phyloP scores from a whole-genome alignment of 2,329 filamentous ascomycete species.

The Beauveria pseudobassiana region DNA sequence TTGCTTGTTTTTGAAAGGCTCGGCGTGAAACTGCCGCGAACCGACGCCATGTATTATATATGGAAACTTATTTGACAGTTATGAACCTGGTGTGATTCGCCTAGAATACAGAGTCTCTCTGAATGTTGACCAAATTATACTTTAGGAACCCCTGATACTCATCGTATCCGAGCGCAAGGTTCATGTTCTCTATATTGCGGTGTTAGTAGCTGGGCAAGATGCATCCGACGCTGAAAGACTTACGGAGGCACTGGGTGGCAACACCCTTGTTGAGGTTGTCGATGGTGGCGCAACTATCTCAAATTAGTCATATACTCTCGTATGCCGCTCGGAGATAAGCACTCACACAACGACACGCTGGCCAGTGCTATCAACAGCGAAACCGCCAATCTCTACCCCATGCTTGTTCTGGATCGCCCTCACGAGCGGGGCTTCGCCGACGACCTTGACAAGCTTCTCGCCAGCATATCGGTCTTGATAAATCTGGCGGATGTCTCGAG shows the following conservation, averaged over 20 bases:
- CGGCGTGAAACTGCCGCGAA: too few species aligned
- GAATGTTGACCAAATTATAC: too few species aligned
- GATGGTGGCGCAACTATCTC: conserved; percentile 64
- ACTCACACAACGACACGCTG: conserved; percentile 74
- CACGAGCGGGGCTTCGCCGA: conserved; percentile 79
- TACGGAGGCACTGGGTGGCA: conserved; percentile 84
- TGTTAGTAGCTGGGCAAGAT: neutral
- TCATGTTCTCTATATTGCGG: conserved; percentile 10
- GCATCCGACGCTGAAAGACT: conserved; percentile 30
- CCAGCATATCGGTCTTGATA: conserved; percentile 96
- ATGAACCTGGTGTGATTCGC: neutral
- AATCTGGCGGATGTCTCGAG: conserved; percentile 83
- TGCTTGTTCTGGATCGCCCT: conserved; percentile 80
- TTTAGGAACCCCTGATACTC: conserved; percentile 11
- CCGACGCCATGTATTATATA: too few species aligned
- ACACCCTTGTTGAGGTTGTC: conserved; percentile 93
- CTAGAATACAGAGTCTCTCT: too few species aligned
- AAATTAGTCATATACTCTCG: conserved; percentile 10
- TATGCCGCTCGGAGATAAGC: neutral
- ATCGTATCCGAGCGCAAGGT: conserved; percentile 10
- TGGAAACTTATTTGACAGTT: too few species aligned
- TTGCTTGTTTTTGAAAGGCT: too few species aligned
- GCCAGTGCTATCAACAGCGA: conserved; percentile 83
- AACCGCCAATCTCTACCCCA: conserved; percentile 87
- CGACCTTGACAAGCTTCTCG: conserved; percentile 89